phyloP scores from a whole-genome alignment of 208 protist genomes.

The Leishmania turanica region DNA sequence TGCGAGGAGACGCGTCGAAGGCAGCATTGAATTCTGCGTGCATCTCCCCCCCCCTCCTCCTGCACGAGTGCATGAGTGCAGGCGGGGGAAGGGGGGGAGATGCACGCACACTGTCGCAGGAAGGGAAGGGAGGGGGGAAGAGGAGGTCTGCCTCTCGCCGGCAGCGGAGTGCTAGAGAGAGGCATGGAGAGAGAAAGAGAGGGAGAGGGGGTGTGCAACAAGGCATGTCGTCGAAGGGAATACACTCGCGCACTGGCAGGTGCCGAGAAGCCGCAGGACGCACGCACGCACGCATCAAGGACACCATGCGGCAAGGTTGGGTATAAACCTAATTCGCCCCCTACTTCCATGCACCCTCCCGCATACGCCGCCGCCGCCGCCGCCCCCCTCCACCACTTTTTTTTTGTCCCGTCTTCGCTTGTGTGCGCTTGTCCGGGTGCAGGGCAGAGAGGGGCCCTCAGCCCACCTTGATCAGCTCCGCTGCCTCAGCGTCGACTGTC shows the following conservation, averaged over 20 bases:
- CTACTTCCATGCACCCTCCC: background rate
- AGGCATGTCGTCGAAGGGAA: background rate
- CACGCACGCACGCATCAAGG: background rate
- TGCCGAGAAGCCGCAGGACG: background rate
- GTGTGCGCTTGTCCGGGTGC: too few relatives aligned
- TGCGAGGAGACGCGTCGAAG: background rate
- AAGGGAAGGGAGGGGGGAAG: background rate
- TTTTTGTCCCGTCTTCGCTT: background rate
- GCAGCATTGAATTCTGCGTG: background rate
- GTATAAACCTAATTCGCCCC: background rate
- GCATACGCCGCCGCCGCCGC: background rate
- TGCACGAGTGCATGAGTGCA: background rate
- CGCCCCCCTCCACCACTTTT: background rate
- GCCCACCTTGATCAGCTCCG: background rate
- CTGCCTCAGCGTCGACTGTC: slow-evolving; percentile 26
- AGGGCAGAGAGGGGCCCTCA: background rate
- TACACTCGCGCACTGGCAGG: background rate
- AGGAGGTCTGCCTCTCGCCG: background rate
- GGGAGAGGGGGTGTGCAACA: background rate
- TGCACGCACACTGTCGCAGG: background rate
- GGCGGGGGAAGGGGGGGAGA: background rate
- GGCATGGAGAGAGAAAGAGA: background rate
- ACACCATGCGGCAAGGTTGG: background rate
- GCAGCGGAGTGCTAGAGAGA: background rate
- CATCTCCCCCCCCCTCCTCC: background rate